These are phyloP conservation scores for Plantago major DNA, from an alignment of 257 asterid species.

Conservation along the genomic window DNA sequence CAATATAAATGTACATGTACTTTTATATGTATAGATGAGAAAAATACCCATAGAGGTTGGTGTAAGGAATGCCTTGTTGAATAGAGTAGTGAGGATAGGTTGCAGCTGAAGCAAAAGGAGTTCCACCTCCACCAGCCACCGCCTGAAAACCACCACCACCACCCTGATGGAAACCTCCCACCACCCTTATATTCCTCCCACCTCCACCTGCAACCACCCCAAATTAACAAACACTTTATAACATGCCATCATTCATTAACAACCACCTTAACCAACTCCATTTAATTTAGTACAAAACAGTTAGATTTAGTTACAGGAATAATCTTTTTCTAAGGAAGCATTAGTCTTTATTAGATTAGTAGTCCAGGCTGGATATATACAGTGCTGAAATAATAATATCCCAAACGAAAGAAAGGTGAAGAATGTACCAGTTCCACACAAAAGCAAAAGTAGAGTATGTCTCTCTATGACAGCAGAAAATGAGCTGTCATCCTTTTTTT, in stretches of 20 bases:
- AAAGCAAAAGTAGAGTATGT: conserved; percentile 54
- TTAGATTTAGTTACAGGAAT: background rate
- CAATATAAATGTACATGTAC: too few species aligned
- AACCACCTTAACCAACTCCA: too few species aligned
- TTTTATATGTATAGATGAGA: too few species aligned
- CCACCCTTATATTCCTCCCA: conserved; percentile 64
- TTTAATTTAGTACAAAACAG: background rate
- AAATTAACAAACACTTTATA: background rate
- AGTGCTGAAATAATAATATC: background rate
- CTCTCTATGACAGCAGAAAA: conserved; percentile 28
- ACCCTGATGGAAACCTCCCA: conserved; percentile 56
- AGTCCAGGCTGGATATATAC: conserved; percentile 17
- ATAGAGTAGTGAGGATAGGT: conserved; percentile 82
- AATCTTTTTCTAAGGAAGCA: background rate
- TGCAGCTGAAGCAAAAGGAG: conserved; percentile 71
- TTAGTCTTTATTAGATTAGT: conserved; percentile 3
- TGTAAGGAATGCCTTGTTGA: conserved; percentile 93
- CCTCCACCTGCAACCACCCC: conserved; percentile 40
- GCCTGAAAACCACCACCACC: conserved; percentile 36
- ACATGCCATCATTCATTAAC: too few species aligned
- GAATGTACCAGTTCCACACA: conserved; percentile 21
- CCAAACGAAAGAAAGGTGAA: conserved; percentile 18
- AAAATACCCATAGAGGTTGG: conserved; percentile 71
- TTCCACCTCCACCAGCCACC: conserved; percentile 33
- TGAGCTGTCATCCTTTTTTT: conserved; percentile 72